A percentile compares a stretch with the other conserved stretches of the same genome.
Conservation (phyloP, 2,329 filamentous ascomycete species). For the Fusarium virguliforme region DNA sequence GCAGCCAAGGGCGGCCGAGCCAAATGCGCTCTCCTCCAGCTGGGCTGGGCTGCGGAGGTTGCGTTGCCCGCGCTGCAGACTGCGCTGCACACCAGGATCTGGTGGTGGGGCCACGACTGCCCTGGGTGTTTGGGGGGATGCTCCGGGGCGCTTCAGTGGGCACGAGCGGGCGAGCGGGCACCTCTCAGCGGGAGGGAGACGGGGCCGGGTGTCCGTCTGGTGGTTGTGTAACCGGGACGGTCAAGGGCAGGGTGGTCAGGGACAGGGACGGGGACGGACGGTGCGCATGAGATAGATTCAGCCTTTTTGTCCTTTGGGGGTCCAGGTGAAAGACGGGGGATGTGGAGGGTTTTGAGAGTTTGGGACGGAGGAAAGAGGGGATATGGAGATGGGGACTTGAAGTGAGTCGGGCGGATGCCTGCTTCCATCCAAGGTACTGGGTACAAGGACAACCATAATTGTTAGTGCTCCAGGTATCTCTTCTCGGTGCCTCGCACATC, state of each 20-base stretch:
- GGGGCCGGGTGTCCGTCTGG: slow-evolving; percentile 13
- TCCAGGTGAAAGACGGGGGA: slow-evolving; percentile 20
- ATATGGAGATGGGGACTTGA: slow-evolving; percentile 21
- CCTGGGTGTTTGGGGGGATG: slow-evolving; percentile 32
- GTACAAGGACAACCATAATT: slow-evolving; percentile 6
- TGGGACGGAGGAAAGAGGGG: slow-evolving; percentile 1
- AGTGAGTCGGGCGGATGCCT: neutral
- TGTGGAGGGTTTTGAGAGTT: slow-evolving; percentile 33
- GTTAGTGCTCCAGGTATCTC: slow-evolving; percentile 39
- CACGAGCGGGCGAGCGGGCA: slow-evolving; percentile 31
- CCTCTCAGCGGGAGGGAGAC: slow-evolving; percentile 23
- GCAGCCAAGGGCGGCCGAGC: slow-evolving; percentile 39
- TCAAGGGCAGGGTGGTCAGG: slow-evolving; percentile 7
- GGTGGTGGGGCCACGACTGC: slow-evolving; percentile 36
- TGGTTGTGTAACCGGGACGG: slow-evolving; percentile 11
- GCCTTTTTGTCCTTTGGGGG: slow-evolving; percentile 3
- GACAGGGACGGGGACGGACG: slow-evolving; percentile 1
- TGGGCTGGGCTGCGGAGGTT: neutral
- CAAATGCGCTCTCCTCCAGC: slow-evolving; percentile 23
- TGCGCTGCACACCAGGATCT: slow-evolving; percentile 31
- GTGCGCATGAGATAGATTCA: slow-evolving; percentile 11
- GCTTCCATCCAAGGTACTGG: neutral
- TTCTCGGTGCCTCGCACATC: slow-evolving; percentile 38
- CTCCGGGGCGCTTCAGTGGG: slow-evolving; percentile 39
- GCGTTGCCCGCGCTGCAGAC: neutral